Evolutionary conservation across 2,329 filamentous ascomycete species (phyloP).

Genomic region (Leptographium wingfieldii): DNA sequence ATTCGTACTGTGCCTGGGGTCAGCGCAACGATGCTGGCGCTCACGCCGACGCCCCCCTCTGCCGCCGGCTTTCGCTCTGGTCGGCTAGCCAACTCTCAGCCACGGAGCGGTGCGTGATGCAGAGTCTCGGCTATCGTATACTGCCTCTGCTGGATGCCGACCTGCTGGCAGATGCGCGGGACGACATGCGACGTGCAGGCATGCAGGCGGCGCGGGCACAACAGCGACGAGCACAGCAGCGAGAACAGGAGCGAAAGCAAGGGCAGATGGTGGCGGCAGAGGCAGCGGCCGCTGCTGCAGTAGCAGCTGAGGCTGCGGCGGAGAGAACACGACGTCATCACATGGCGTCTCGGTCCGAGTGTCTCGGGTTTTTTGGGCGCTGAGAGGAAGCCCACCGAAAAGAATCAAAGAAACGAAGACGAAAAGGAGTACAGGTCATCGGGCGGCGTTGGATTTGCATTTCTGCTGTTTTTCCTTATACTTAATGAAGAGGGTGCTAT

Average conservation of each 20-base stretch:
- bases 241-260: conserved; percentile 9
- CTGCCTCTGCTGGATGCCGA: conserved; percentile 45
- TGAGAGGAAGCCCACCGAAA: not conserved
- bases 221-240: not conserved
- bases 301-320: not conserved
- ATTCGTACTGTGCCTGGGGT: conserved; percentile 45
- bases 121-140: conserved; percentile 50
- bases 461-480: not conserved
- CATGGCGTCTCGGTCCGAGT: not conserved
- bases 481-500: not conserved
- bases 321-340: conserved; percentile 6
- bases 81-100: conserved; percentile 49
- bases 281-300: not conserved
- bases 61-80: conserved; percentile 29
- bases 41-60: not conserved
- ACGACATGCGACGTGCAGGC: conserved; percentile 51
- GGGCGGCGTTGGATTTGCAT: not conserved
- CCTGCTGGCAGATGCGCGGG: conserved; percentile 44
- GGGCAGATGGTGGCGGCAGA: conserved; percentile 2
- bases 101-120: conserved; percentile 52
- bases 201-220: conserved; percentile 9
- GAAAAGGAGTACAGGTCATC: not conserved
- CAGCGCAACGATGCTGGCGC: not conserved
- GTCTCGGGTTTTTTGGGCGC: not conserved
- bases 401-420: not conserved